Percentiles rank a stretch among this genome's conserved stretches.
Conservation (phyloP, 768 basidiomycete species). For the Lactarius trivialis region DNA sequence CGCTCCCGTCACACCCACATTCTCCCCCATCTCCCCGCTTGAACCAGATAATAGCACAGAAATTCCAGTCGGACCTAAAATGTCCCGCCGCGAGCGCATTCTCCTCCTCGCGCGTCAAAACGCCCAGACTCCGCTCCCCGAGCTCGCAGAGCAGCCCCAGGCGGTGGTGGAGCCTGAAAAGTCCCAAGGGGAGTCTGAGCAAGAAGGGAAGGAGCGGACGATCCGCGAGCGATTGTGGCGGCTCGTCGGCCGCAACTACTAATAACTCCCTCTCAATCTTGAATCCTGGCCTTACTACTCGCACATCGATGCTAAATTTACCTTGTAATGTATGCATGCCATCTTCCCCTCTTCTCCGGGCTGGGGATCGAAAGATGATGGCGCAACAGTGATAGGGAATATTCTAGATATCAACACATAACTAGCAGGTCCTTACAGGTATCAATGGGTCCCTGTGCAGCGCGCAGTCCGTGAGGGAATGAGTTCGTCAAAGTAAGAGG, state of each 20-base stretch:
- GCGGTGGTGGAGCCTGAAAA: background rate
- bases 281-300: background rate
- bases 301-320: background rate
- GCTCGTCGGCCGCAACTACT: conserved; percentile 17
- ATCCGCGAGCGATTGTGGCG: conserved; percentile 21
- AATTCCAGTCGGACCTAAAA: background rate
- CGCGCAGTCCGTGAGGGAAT: background rate
- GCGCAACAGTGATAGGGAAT: background rate
- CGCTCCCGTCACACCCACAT: background rate
- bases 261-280: background rate
- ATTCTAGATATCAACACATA: background rate
- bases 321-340: background rate
- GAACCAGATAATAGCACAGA: no score
- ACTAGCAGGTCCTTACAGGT: background rate
- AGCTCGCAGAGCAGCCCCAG: background rate
- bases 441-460: background rate
- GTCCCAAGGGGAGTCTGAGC: conserved; percentile 2
- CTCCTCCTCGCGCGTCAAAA: conserved; percentile 19
- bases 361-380: background rate
- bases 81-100: conserved; percentile 20
- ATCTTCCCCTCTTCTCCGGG: background rate
- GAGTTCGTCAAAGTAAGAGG: background rate
- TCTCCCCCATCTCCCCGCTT: background rate
- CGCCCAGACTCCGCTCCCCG: conserved; percentile 18
- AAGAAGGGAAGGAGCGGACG: conserved; percentile 14